Percentiles rank a stretch among this genome's conserved stretches.
These are phyloP conservation scores for Pseudohalonectria lignicola DNA, from an alignment of 2,329 filamentous ascomycete genomes.

Conservation along the genomic window DNA sequence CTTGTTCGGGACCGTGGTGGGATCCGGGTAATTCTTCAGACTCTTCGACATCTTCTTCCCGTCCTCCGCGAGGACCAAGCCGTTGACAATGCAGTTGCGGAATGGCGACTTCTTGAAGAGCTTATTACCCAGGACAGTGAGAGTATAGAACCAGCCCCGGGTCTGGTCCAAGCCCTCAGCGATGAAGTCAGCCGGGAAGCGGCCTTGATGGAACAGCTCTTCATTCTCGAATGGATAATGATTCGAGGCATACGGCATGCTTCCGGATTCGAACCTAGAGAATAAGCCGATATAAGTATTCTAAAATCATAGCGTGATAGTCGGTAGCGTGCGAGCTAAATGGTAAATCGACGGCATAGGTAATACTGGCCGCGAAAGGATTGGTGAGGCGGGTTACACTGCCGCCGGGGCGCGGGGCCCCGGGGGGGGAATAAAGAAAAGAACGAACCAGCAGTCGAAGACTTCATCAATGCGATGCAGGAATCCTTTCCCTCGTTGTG, in stretches of 20 bases:
- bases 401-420: too few relatives aligned
- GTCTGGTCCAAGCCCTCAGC: conserved; percentile 56
- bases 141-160: conserved; percentile 91
- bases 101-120: conserved; percentile 79
- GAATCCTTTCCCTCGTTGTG: conserved; percentile 74
- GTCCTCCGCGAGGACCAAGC: conserved; percentile 85
- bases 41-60: conserved; percentile 99
- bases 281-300: too few relatives aligned
- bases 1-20: conserved; percentile 67
- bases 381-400: too few relatives aligned
- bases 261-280: conserved; percentile 70
- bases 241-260: conserved; percentile 85
- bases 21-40: conserved; percentile 91
- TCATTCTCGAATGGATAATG: conserved; percentile 90
- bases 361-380: too few relatives aligned
- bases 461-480: conserved; percentile 75
- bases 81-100: conserved; percentile 90
- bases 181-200: conserved; percentile 41
- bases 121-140: conserved; percentile 79
- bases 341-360: too few relatives aligned
- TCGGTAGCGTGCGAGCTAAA: too few relatives aligned
- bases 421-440: not conserved
- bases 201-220: conserved; percentile 47
- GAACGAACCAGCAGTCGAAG: conserved; percentile 76
- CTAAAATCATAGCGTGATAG: too few relatives aligned